These are phyloP conservation scores for Phlebiopsis flavidoalba DNA, from an alignment of 768 basidiomycete genomes.

Conservation along the genomic window DNA sequence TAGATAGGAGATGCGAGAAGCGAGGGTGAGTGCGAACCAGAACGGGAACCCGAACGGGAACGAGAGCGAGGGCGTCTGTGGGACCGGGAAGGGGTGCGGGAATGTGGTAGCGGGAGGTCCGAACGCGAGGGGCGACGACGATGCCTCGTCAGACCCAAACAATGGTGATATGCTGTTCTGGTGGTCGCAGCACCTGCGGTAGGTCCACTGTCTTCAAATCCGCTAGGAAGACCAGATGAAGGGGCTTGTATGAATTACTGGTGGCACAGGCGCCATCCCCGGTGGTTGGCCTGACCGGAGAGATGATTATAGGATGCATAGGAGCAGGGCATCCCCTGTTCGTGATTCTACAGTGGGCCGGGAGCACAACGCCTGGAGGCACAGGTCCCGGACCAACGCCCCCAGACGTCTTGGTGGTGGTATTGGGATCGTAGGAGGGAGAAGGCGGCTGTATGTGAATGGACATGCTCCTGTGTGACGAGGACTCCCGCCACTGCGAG, in stretches of 20 bases:
- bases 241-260: constrained; percentile 3
- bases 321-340: neutral
- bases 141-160: neutral
- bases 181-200: neutral
- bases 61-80: neutral
- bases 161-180: neutral
- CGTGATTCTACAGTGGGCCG: neutral
- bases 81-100: neutral
- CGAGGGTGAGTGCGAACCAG: neutral
- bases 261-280: neutral
- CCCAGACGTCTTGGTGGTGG: neutral
- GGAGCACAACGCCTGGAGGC: neutral
- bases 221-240: neutral
- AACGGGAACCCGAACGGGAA: neutral
- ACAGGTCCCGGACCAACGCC: neutral
- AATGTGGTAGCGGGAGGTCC: neutral
- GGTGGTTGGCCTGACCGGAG: neutral
- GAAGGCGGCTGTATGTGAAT: constrained; percentile 3
- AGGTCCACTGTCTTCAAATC: neutral
- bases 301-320: neutral
- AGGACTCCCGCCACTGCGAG: neutral
- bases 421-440: neutral
- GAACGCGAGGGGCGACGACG: neutral
- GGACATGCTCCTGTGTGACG: neutral
- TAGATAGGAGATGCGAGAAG: neutral